These are phyloP conservation scores for Solanum pinnatisectum DNA, from an alignment of 257 asterid species.

Conservation along the genomic window DNA sequence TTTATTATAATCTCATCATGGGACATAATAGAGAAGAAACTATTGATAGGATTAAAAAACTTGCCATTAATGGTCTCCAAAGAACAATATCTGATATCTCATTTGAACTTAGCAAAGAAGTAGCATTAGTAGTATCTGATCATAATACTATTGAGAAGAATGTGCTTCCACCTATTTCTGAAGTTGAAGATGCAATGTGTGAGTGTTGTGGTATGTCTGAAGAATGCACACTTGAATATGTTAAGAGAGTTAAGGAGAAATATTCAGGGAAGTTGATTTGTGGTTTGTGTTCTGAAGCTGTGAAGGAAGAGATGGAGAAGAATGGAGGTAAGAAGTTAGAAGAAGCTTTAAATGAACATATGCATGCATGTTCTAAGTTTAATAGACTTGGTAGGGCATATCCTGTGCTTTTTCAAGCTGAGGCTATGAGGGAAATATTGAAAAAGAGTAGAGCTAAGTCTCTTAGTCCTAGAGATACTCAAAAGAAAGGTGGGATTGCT, in stretches of 20 bases:
- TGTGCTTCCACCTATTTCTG: conserved; percentile 41
- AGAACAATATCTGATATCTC: conserved; percentile 81
- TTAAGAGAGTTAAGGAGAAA: conserved; percentile 37
- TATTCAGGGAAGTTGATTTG: conserved; percentile 60
- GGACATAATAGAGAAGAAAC: neutral
- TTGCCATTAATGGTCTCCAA: conserved; percentile 31
- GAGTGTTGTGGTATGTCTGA: conserved; percentile 96
- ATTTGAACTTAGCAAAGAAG: conserved; percentile 30
- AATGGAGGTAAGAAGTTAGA: conserved; percentile 55
- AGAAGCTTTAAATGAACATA: conserved; percentile 60
- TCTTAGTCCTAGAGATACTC: conserved; percentile 50
- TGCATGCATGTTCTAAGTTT: conserved; percentile 63
- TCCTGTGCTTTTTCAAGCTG: conserved; percentile 79
- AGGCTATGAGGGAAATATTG: conserved; percentile 72
- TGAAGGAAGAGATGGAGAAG: conserved; percentile 74
- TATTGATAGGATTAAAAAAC: conserved; percentile 10
- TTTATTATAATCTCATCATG: neutral
- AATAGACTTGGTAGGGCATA: conserved; percentile 65
- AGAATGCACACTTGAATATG: conserved; percentile 71
- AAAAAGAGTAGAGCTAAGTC: conserved; percentile 58
- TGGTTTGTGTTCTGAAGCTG: conserved; percentile 89
- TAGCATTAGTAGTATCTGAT: neutral
- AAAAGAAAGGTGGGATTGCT: conserved; percentile 28
- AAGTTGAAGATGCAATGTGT: conserved; percentile 78
- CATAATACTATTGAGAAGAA: neutral